phyloP scores from a whole-genome alignment of 192 early-diverging fungal genomes.

The Umbelopsis isabellina region DNA sequence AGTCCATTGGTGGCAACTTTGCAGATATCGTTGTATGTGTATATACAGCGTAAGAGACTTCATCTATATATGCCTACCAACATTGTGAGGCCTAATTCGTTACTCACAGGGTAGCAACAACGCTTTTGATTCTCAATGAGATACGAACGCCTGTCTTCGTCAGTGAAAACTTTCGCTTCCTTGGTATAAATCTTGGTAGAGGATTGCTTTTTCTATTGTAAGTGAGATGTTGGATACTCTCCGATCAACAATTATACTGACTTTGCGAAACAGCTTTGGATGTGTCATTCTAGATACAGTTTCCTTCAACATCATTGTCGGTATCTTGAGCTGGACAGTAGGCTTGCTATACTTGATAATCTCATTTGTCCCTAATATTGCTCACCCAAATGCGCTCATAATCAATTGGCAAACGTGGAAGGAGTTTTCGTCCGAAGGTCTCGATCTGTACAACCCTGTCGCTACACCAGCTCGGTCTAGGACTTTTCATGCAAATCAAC shows the following conservation, averaged over 20 bases:
- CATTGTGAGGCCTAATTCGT: too few species aligned
- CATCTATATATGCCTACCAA: too few species aligned
- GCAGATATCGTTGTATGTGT: slow-evolving; percentile 33
- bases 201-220: slow-evolving; percentile 59
- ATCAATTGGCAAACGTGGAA: slow-evolving; percentile 41
- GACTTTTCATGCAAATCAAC: background rate
- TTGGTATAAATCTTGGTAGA: slow-evolving; percentile 57
- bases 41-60: slow-evolving; percentile 29
- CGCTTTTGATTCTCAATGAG: slow-evolving; percentile 52
- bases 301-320: slow-evolving; percentile 52
- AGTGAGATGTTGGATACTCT: slow-evolving; percentile 13
- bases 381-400: slow-evolving; percentile 15
- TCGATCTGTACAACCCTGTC: slow-evolving; percentile 11
- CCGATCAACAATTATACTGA: background rate
- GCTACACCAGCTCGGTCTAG: background rate
- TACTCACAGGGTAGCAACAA: slow-evolving; percentile 20
- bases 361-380: slow-evolving; percentile 36
- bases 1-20: slow-evolving; percentile 31
- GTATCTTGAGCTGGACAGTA: slow-evolving; percentile 48
- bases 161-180: slow-evolving; percentile 50
- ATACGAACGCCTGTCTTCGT: slow-evolving; percentile 47
- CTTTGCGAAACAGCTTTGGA: slow-evolving; percentile 42
- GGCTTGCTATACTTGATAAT: slow-evolving; percentile 57
- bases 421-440: slow-evolving; percentile 35
- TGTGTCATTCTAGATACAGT: slow-evolving; percentile 53